Conservation (phyloP, 768 basidiomycete species). For the Tricholomella constricta region DNA sequence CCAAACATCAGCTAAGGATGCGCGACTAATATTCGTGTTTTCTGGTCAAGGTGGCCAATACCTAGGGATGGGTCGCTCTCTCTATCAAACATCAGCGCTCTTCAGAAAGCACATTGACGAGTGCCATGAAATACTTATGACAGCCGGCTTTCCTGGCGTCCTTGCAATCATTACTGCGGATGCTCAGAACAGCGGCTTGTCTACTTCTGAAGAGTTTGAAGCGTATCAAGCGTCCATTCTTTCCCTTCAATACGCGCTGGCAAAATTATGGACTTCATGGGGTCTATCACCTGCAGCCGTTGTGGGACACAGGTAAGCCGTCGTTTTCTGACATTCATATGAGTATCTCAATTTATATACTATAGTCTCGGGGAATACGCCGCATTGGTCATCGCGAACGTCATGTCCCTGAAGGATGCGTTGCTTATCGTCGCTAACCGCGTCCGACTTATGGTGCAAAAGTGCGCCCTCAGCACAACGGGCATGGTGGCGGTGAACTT, state of each 20-base stretch:
- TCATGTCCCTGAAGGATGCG: conserved; percentile 58
- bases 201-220: conserved; percentile 40
- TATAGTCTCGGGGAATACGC: conserved; percentile 75
- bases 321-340: background rate
- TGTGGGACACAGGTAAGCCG: conserved; percentile 69
- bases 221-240: conserved; percentile 58
- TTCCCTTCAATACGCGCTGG: conserved; percentile 63
- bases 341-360: conserved; percentile 5
- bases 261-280: conserved; percentile 68
- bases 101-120: conserved; percentile 58
- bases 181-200: conserved; percentile 19
- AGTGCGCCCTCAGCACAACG: conserved; percentile 44
- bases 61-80: conserved; percentile 57
- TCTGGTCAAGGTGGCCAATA: conserved; percentile 76
- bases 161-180: conserved; percentile 41
- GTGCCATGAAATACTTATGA: conserved; percentile 53
- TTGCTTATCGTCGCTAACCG: conserved; percentile 59
- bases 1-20: conserved; percentile 24
- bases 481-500: conserved; percentile 66
- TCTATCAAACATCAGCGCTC: conserved; percentile 51
- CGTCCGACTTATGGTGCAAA: conserved; percentile 54
- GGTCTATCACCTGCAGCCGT: conserved; percentile 62
- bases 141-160: conserved; percentile 54
- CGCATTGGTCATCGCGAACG: conserved; percentile 63
- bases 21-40: conserved; percentile 63